Evolutionary conservation across 2,329 filamentous ascomycete genomes (phyloP).

Genomic region (Trichoderma simmonsii): DNA sequence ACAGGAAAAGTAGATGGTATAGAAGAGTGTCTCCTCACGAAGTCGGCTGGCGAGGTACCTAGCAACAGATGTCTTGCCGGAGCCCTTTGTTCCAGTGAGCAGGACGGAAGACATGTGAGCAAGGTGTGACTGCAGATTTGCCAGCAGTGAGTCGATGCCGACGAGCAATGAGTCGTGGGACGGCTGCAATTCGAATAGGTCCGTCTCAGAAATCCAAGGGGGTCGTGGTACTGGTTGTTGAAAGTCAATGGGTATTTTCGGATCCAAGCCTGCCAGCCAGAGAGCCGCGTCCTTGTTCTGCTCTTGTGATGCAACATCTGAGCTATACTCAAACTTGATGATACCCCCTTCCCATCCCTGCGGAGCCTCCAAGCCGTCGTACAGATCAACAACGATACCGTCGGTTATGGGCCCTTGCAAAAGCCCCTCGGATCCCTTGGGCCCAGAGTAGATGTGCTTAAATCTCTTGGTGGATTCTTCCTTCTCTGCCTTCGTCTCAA

Average conservation of each 20-base stretch:
- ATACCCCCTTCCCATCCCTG: constrained; percentile 80
- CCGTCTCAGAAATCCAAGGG: constrained; percentile 47
- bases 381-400: constrained; percentile 69
- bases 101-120: constrained; percentile 85
- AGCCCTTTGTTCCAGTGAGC: constrained; percentile 81
- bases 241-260: constrained; percentile 70
- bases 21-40: constrained; percentile 69
- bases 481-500: constrained; percentile 77
- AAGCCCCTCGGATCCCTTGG: constrained; percentile 56
- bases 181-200: constrained; percentile 53
- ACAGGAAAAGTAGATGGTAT: constrained; percentile 83
- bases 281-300: constrained; percentile 47
- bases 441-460: constrained; percentile 64
- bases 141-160: constrained; percentile 75
- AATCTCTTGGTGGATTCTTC: constrained; percentile 74
- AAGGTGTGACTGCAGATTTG: constrained; percentile 70
- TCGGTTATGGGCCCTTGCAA: constrained; percentile 85
- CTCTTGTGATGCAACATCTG: constrained; percentile 36
- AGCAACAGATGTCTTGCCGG: constrained; percentile 82
- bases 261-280: constrained; percentile 79
- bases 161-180: constrained; percentile 63
- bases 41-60: constrained; percentile 73
- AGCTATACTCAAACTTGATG: constrained; percentile 63
- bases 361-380: constrained; percentile 51
- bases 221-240: constrained; percentile 70